These are phyloP conservation scores for Kwoniella dejecticola DNA, from an alignment of 768 basidiomycete genomes.

Conservation along the genomic window DNA sequence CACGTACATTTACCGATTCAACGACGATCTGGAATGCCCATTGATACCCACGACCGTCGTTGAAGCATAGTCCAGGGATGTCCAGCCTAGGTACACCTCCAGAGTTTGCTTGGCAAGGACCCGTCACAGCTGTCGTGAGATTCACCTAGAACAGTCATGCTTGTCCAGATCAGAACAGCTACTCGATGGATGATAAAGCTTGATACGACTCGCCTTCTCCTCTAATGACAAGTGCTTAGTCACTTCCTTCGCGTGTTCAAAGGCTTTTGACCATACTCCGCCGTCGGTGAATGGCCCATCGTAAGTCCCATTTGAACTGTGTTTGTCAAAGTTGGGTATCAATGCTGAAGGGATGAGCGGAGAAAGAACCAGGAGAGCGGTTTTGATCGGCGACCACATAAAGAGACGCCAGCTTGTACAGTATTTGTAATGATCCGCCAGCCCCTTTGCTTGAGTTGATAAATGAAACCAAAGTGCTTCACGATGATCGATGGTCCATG, in stretches of 20 bases:
- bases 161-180: neutral
- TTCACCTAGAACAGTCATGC: constrained; percentile 32
- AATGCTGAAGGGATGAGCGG: constrained; percentile 1
- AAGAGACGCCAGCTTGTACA: too few species aligned
- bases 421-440: too few species aligned
- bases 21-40: neutral
- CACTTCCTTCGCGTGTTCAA: constrained; percentile 22
- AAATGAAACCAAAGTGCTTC: too few species aligned
- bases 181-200: neutral
- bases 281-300: constrained; percentile 24
- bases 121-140: constrained; percentile 40
- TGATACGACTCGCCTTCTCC: constrained; percentile 42
- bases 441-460: too few species aligned
- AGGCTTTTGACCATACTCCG: constrained; percentile 40
- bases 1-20: neutral
- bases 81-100: constrained; percentile 47
- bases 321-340: neutral
- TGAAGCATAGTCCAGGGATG: constrained; percentile 47
- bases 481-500: too few species aligned
- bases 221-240: constrained; percentile 46
- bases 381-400: constrained; percentile 16
- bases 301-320: neutral
- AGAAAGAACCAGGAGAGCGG: constrained; percentile 3
- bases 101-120: constrained; percentile 50
- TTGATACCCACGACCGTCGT: constrained; percentile 43